Conservation (phyloP, 306 rosid species). For the Fragaria nilgerrensis region DNA sequence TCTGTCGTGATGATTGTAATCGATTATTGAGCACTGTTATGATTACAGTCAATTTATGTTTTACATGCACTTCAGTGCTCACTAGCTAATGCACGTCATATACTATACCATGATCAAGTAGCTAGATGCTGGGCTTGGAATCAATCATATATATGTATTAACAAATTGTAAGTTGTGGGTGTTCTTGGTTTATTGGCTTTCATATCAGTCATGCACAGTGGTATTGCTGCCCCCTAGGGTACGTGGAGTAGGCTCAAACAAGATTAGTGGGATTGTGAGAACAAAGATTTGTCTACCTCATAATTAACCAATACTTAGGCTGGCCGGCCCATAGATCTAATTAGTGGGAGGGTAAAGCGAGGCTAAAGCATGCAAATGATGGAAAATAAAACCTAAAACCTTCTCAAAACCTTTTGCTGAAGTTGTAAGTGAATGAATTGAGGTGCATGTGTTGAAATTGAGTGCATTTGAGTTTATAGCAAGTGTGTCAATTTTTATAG, state of each 20-base stretch:
- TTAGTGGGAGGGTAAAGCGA: background rate
- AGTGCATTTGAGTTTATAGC: background rate
- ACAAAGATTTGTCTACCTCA: background rate
- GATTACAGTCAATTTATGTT: too few species aligned
- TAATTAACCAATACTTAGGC: background rate
- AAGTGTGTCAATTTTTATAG: background rate
- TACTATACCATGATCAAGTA: background rate
- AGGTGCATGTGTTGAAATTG: background rate
- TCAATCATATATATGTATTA: background rate
- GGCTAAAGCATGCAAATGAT: background rate
- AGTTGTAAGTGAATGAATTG: background rate
- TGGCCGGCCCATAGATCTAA: background rate
- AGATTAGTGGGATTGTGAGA: background rate
- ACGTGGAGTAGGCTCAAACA: conserved; percentile 5
- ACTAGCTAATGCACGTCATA: too few species aligned
- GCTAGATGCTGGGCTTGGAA: background rate
- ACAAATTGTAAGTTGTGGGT: background rate
- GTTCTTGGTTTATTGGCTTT: background rate
- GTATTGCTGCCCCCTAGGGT: background rate
- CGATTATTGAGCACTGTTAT: too few species aligned
- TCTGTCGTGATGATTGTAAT: too few species aligned
- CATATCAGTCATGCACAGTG: background rate
- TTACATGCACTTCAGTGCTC: too few species aligned
- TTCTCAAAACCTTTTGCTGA: too few species aligned
- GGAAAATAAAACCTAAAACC: background rate